Evolutionary conservation across 2,329 filamentous ascomycete species (phyloP), one percentile per base, ranked within the genome.

Genomic region (Penicillium sp.): DNA sequence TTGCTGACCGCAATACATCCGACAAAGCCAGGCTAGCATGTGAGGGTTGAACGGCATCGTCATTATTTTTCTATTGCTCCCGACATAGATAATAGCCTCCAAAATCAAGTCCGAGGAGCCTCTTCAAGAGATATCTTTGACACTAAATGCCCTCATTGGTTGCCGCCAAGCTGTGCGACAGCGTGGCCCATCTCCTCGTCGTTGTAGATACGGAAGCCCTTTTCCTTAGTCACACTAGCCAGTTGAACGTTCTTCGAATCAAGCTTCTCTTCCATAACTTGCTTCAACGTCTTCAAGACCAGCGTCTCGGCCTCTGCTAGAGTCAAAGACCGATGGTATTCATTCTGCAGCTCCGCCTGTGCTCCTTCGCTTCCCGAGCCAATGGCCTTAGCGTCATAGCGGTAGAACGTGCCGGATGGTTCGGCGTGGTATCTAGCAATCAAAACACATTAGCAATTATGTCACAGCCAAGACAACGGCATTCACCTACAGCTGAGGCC

Each of bases 231-330:
- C 54, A 99, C 94, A 72, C 93, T 97, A 50, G 94, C 94, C 65
- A 99, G 78, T 80, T 99, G 94, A 62, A 99, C 94, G 72, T 99
- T 99, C 85, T 99, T 99, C 61, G 91, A 84, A 74, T 99, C 94
- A 57, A 99, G 83, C 81, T 99, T 99, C 85, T 99, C 94, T 79
- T 99, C 94, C 94, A 99, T 99, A 65, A 99, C 94, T 79, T 99
- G 94, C 84, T 97, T 99, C 74, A 99, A 77, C 35, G 94, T 99
- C 85, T 97, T 97, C 70, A 99, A 81, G 47, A 96, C 92, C 62
- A 99, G 79, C 3, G 92, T 94, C 79, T 99, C 94, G 55, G 94
- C 94, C 72, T 99, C 94, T 53, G 84, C 80, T 59, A 99, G 87
- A 39, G 92, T 96, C 60, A 99, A 83, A 54, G 93, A 97, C 84